Percentiles rank a stretch among this genome's conserved stretches.
These are phyloP conservation scores for Acacia crassicarpa DNA, from an alignment of 306 rosid genomes.

Conservation along the genomic window DNA sequence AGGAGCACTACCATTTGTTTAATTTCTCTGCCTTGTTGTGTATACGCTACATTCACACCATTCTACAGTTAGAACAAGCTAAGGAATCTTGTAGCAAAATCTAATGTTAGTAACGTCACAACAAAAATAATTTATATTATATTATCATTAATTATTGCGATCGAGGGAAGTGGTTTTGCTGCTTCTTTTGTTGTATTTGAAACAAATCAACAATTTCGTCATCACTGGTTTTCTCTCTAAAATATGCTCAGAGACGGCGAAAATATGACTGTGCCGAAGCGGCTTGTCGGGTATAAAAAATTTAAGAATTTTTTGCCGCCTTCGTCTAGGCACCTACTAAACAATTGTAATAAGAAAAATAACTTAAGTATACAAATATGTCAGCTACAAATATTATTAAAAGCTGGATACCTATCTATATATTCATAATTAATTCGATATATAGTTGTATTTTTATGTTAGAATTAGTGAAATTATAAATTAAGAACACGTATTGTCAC, in stretches of 20 bases:
- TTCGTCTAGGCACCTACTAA: neutral
- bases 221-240: neutral
- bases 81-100: slow-evolving; percentile 9
- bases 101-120: slow-evolving; percentile 14
- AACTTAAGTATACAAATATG: neutral
- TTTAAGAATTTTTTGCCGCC: neutral
- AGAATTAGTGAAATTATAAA: neutral
- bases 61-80: neutral
- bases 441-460: neutral
- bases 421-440: neutral
- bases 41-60: slow-evolving; percentile 20
- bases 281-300: slow-evolving; percentile 43
- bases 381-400: neutral
- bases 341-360: neutral
- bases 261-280: slow-evolving; percentile 34
- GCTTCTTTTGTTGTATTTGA: neutral
- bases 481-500: neutral
- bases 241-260: slow-evolving; percentile 6
- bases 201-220: neutral
- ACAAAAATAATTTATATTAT: neutral
- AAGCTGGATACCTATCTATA: neutral
- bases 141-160: neutral
- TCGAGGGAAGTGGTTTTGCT: neutral
- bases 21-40: slow-evolving; percentile 8
- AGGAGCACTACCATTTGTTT: slow-evolving; percentile 12